A percentile compares a stretch with the other conserved stretches of the same genome.
Conservation (phyloP, 1,139 yeast genomes). For the Sugiyamaella neomexicana region DNA sequence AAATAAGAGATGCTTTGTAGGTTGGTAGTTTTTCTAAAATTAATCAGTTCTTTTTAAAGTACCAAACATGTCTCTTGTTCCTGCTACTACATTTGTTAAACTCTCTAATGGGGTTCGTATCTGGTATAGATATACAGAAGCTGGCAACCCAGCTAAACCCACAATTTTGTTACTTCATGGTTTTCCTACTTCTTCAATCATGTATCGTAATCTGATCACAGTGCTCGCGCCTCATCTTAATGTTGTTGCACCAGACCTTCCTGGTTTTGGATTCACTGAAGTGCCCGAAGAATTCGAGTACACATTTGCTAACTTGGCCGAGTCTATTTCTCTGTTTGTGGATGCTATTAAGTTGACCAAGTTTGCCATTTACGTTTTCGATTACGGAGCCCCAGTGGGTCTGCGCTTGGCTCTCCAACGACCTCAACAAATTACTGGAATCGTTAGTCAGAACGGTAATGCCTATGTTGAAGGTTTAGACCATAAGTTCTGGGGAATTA, state of each 20-base stretch:
- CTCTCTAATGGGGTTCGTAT: constrained; percentile 31
- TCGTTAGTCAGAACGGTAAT: constrained; percentile 48
- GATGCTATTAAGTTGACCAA: constrained; percentile 36
- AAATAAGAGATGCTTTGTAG: background rate
- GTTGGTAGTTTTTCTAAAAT: constrained; percentile 7
- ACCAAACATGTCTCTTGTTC: constrained; percentile 10
- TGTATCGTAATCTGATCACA: constrained; percentile 44
- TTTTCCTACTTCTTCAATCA: constrained; percentile 47
- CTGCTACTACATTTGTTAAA: constrained; percentile 11
- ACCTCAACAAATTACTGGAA: constrained; percentile 38
- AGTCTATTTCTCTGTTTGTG: constrained; percentile 40
- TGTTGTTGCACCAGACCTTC: constrained; percentile 49
- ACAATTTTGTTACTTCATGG: constrained; percentile 46
- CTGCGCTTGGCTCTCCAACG: constrained; percentile 42
- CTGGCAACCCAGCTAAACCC: constrained; percentile 41
- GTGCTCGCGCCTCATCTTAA: constrained; percentile 42
- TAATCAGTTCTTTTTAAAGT: too few species aligned
- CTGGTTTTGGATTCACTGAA: constrained; percentile 47
- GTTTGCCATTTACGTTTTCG: constrained; percentile 45
- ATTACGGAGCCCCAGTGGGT: constrained; percentile 49
- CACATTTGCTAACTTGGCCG: constrained; percentile 42
- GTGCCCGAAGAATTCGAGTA: constrained; percentile 36
- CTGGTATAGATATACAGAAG: constrained; percentile 46
- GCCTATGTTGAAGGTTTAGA: constrained; percentile 47
- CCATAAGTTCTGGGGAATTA: constrained; percentile 43